Base-by-base conservation (phyloP, 129 eudicot genomes). In the Tagetes patula region DNA sequence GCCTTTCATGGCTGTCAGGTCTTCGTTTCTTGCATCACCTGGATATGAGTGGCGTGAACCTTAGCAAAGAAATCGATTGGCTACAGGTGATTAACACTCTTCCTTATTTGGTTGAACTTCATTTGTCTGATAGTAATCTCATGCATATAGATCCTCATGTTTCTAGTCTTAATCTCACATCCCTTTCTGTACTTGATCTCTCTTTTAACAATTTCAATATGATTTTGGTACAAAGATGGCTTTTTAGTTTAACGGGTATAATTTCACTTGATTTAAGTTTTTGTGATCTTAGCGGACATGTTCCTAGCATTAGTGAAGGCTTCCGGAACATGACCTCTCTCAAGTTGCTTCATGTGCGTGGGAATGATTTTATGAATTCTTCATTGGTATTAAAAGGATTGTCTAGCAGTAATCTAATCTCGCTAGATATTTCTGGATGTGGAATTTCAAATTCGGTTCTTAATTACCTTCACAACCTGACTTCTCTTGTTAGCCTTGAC, bases 381-480 rank as follows among this genome's bases (percentile, higher is more conserved):
- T 32, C 40, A 0, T 32, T 7, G 6, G 37, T 31, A 3, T 58
- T 58, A 31, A 58, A 58, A 58, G 64, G 64, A 32, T 32, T 58
- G 39, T 58, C 64, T 58, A 9, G 64, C 32, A 58, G 64, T 68
- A 48, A 12, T 36, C 63, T 70, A 49, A 4, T 70, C 0, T 70
- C 10, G 0, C 8, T 70, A 70, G 50, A 52, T 70, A 70, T 52
- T 37, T 8, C 49, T 14, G 0, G 0, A 0, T 70, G 74, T 70
- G 36, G 36, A 37, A 7, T 52, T 50, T 8, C 74, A 54, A 70
- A 63, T 52, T 37, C 9, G 9, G 27, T 38, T 11, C 64, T 70
- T 8, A 49, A 70, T 14, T 13, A 38, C 34, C 74, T 70, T 60
- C 74, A 4, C 50, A 70, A 70, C 50, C 8, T 70, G 74, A 70